Evolutionary conservation across 2,329 filamentous ascomycete genomes (phyloP).

Genomic region (Colletotrichum ledebouriae): DNA sequence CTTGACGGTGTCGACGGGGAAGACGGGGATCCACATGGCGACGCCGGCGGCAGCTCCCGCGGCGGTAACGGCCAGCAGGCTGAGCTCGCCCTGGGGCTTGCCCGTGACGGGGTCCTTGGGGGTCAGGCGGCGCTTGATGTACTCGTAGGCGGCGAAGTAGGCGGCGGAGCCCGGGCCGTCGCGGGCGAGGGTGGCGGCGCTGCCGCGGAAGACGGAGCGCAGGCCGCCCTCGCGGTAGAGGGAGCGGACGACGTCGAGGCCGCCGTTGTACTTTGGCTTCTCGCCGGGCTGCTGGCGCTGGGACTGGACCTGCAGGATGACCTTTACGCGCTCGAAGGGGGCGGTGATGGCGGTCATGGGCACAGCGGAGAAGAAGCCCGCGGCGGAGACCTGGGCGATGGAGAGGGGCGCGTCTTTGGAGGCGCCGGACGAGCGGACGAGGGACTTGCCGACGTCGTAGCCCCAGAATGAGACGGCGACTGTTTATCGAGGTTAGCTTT

Average conservation of each 20-base stretch:
- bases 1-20: slow-evolving; percentile 98
- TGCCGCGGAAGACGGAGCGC: slow-evolving; percentile 92
- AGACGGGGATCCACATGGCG: slow-evolving; percentile 99
- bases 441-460: slow-evolving; percentile 93
- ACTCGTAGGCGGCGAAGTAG: slow-evolving; percentile 98
- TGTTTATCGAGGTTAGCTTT: slow-evolving; percentile 47
- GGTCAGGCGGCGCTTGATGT: slow-evolving; percentile 89
- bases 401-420: slow-evolving; percentile 77
- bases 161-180: slow-evolving; percentile 94
- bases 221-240: slow-evolving; percentile 93
- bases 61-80: slow-evolving; percentile 83
- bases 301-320: slow-evolving; percentile 97
- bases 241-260: slow-evolving; percentile 90
- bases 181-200: slow-evolving; percentile 89
- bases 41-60: slow-evolving; percentile 93
- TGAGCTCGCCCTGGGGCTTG: slow-evolving; percentile 81
- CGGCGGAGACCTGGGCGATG: slow-evolving; percentile 89
- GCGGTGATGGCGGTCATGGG: slow-evolving; percentile 99
- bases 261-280: slow-evolving; percentile 91
- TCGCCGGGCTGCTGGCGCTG: slow-evolving; percentile 91
- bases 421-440: slow-evolving; percentile 78
- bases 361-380: slow-evolving; percentile 97
- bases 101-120: slow-evolving; percentile 82
- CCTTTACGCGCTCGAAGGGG: slow-evolving; percentile 98
- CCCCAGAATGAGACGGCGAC: slow-evolving; percentile 84